Base-by-base conservation (phyloP, 352 stramenopile genomes). In the Phytopythium montanum region DNA sequence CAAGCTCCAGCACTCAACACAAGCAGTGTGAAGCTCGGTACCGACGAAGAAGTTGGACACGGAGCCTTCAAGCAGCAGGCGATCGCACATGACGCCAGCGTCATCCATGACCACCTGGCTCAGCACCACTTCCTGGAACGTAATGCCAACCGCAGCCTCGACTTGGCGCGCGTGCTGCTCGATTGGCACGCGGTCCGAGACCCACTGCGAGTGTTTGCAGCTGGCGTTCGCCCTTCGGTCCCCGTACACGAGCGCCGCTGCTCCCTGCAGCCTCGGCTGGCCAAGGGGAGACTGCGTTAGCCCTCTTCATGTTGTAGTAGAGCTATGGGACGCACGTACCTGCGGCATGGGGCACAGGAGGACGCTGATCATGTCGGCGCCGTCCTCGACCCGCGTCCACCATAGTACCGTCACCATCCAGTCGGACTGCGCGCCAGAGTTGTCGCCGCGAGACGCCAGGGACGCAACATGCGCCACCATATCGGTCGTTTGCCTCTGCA, bases 41-140 rank as follows among this genome's bases (percentile, higher is more conserved):
- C 83, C 65, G 49, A 90, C 76, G 49, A 88, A 94, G 33, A 94
- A 86, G 58, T 94, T 94, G 54, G 79, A 87, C 51, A 88, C 80
- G 23, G 92, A 64, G 14, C 85, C 85, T 75, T 94, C 85, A 34
- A 92, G 67, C 33, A 94, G 65, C 45, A 73, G 45, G 18, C 38
- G 56, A 31, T 85, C 73, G 14, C 41, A 44, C 48, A 56, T 61
- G 13, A 26, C 39, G 8, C 42, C 64, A 5, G 44, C 42, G 9
- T 54, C 50, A 10, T 31, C 8, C 0, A 12, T 7, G 28, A 29
- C 49, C 8, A 28, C 16, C 23, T 55, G 52, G 46, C 76, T 80
- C 49, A 94, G 65, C 6, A 92, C 48, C 6, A 81, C 80, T 41
- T 94, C 85, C 18, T 88, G 69, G 45, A 92, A 75, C 8, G 64